Evolutionary conservation across 352 stramenopile species (phyloP), one percentile per base, ranked within the genome.

Genomic region (Phytophthora lateralis): DNA sequence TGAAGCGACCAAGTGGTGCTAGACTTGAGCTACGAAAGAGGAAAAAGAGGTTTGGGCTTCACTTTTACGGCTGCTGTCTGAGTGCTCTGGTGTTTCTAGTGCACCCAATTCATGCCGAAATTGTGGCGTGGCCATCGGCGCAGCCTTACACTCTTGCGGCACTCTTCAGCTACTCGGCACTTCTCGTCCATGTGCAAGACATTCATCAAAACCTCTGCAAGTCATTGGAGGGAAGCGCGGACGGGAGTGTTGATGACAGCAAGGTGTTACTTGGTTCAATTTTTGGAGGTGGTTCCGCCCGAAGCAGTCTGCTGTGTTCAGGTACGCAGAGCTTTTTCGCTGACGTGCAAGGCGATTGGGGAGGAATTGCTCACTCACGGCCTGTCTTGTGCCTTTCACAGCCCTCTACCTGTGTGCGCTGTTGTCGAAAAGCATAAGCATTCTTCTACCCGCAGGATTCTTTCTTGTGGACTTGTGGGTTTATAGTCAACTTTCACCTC

Each of bases 91-190:
- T 86, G 26, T 90, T 77, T 54, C 49, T 65, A 12, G 58, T 86
- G 0, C 83, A 92, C 42, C 83, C 83, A 12, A 59, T 85, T 32
- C 64, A 86, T 43, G 75, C 84, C 27, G 80, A 91, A 45, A 73
- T 91, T 21, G 70, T 91, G 29, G 80, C 44, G 5, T 91, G 82
- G 80, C 74, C 80, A 15, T 89, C 78, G 0, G 77, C 77, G 1
- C 76, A 90, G 55, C 73, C 83, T 7, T 90, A 92, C 38, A 66
- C 80, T 3, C 68, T 89, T 7, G 66, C 71, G 0, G 67, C 69
- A 7, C 35, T 89, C 2, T 88, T 90, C 35, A 66, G 72, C 14
- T 47, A 71, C 27, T 48, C 80, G 11, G 65, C 65, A 6, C 37
- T 86, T 0, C 58, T 71, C 17, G 58, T 66, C 26, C 58, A 79